Base-by-base conservation (phyloP, 1,284 basidiomycete genomes). In the Irpex sp. region DNA sequence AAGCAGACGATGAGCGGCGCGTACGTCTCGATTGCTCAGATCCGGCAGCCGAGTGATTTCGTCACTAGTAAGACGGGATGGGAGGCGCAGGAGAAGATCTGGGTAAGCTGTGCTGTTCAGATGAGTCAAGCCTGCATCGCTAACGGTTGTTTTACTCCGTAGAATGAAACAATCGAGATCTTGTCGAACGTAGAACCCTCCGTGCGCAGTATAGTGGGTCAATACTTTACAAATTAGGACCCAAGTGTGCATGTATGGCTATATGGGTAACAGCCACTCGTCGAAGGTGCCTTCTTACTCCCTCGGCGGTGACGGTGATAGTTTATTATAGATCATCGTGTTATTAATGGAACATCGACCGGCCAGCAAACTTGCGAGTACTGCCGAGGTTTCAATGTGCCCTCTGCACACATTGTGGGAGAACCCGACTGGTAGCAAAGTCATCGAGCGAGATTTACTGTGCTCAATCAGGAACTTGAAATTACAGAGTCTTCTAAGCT, bases 81-180 rank as follows among this genome's bases (percentile, higher is more conserved):
- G 11, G 54, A 26, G 19, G 56, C 43, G 33, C 60, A 58, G 47
- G 57, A 59, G 47, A 43, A 59, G 31, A 26, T 64, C 11, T 64
- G 60, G 54, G 60, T 61, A 21, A 58, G 62, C 50, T 55, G 21
- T 55, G 9, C 33, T 31, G 9, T 33, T 35, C 11, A 11, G 3
- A 6, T 26, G 53, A 35, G 9, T 15, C 11, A 8, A 33, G 26
- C 13, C 33, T 33, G 11, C 9, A 21, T 13, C 21, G 21, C 53
- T 55, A 17, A 26, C 33, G n/a, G n/a, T 33, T 55, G 19, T 33
- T 11, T 31, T 55, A 26, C 4, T 57, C 47, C 31, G 43, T 39
- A 68, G 67, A 11, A 57, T n/a, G 67, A 68, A 51, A 68, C 67
- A 6, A 47, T 68, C 19, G 63, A 61, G 2, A 60, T 66, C 19